Evolutionary conservation across 768 basidiomycete genomes (phyloP).

Genomic region (Infundibulicybe gibba): DNA sequence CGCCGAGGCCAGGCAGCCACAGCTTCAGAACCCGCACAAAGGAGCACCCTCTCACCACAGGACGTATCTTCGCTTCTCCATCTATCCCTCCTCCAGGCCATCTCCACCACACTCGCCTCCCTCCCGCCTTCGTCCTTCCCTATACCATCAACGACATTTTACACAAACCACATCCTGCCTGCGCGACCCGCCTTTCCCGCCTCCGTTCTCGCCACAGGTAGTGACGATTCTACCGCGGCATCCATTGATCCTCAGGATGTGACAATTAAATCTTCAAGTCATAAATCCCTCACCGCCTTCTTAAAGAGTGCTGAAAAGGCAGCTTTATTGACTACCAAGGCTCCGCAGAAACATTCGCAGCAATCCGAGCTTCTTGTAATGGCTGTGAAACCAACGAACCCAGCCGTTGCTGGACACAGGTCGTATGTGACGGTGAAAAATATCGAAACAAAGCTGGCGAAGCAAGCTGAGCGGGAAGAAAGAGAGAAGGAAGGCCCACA

Average conservation of each 20-base stretch:
- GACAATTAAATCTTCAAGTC: slow-evolving; percentile 74
- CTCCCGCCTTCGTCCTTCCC: slow-evolving; percentile 61
- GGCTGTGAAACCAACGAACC: slow-evolving; percentile 53
- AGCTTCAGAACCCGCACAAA: slow-evolving; percentile 2
- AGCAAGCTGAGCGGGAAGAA: slow-evolving; percentile 52
- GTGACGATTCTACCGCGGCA: slow-evolving; percentile 21
- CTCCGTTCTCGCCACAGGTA: slow-evolving; percentile 25
- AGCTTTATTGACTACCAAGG: slow-evolving; percentile 68
- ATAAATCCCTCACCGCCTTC: slow-evolving; percentile 81
- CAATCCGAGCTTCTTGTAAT: slow-evolving; percentile 54
- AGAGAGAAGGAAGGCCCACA: slow-evolving; percentile 41
- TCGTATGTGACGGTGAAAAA: slow-evolving; percentile 62
- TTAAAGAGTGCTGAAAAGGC: slow-evolving; percentile 77
- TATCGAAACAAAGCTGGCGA: slow-evolving; percentile 59
- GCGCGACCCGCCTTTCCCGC: slow-evolving; percentile 69
- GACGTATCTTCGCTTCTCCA: slow-evolving; percentile 61
- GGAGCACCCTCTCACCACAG: slow-evolving; percentile 23
- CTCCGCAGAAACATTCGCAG: slow-evolving; percentile 41
- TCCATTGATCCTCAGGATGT: slow-evolving; percentile 39
- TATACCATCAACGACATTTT: slow-evolving; percentile 71
- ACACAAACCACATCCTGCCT: slow-evolving; percentile 74
- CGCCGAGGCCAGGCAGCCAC: slow-evolving; percentile 2
- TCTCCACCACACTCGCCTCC: slow-evolving; percentile 43
- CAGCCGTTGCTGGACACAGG: slow-evolving; percentile 48
- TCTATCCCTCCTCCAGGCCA: slow-evolving; percentile 61